These are phyloP conservation scores for Nannochloropsis gaditana DNA, from an alignment of 108 stramenopile genomes.

Conservation along the genomic window DNA sequence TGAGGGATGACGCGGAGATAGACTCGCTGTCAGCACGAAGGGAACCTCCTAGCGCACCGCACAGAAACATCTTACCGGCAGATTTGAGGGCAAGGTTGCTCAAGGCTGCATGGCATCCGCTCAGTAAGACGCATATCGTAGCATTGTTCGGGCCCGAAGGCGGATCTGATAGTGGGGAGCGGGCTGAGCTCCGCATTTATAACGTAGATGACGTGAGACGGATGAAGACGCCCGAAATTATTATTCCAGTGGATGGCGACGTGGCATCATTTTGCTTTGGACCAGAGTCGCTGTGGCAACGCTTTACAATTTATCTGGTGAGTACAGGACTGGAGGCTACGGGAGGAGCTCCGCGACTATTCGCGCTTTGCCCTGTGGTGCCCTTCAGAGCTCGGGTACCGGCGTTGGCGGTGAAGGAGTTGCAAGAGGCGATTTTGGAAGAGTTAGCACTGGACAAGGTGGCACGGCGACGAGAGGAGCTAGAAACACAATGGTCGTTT, in stretches of 20 bases:
- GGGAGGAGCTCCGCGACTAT: neutral
- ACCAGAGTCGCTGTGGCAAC: neutral
- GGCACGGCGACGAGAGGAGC: neutral
- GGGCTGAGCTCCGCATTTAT: neutral
- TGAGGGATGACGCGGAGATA: neutral
- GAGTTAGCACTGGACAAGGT: slow-evolving; percentile 19
- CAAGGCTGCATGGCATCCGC: slow-evolving; percentile 10
- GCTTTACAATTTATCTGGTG: slow-evolving; percentile 10
- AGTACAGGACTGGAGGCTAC: neutral
- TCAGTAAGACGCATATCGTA: neutral
- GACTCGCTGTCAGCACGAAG: neutral
- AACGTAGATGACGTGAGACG: neutral
- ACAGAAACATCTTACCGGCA: neutral
- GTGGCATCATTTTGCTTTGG: slow-evolving; percentile 10
- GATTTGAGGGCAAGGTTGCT: neutral
- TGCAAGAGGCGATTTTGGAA: slow-evolving; percentile 1
- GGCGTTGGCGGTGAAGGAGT: neutral
- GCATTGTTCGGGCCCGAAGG: neutral
- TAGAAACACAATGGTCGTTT: neutral
- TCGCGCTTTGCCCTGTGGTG: slow-evolving; percentile 16
- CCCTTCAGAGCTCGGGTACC: neutral
- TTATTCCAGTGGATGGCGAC: slow-evolving; percentile 17
- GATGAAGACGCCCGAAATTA: neutral
- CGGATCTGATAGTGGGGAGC: neutral
- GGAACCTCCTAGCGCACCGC: neutral